Evolutionary conservation across 1,284 basidiomycete genomes (phyloP), one percentile per base, ranked within the genome.

Genomic region (Ustilago xerochloae): DNA sequence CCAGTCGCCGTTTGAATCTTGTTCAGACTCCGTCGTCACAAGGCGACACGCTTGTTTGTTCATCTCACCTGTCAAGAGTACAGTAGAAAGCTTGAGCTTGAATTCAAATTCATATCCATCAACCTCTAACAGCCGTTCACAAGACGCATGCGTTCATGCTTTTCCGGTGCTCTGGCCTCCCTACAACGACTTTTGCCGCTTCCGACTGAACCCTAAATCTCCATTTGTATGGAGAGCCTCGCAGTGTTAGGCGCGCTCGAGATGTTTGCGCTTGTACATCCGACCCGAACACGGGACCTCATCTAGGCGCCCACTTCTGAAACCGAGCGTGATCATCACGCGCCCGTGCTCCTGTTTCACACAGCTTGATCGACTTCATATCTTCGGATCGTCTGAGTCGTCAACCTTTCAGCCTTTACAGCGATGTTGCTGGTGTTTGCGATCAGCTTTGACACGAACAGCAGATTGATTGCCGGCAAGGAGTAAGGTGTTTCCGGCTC

Each of bases 1-100:
- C 38, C 51, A 54, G 22, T 54, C 52, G 52, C 52, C 52, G 52
- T 54, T 54, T 54, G 52, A 54, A 43, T 45, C 32, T 15, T n/a
- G n/a, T n/a, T n/a, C n/a, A n/a, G n/a, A 13, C 20, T 24, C 43
- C 9, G 1, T 50, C 36, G 7, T 35, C 20, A 50, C 30, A 50
- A 33, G 18, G 4, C 22, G 41, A 43, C 41, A 43, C n/a, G 20
- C 41, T 43, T 43, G 41, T 43, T 43, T 43, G 41, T 43, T 24
- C n/a, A n/a, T n/a, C 13, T 41, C n/a, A 13, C 41, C 41, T 43
- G 20, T 43, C 41, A 24, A 24, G 22, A 24, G 41, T 26, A 8
- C 15, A 24, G 26, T 20, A 10, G 22, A 24, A 24, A 43, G 41
- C 22, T 41, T 41, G 38, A 20, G 38, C 18, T 41, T 41, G 39